phyloP scores from a whole-genome alignment of 139 green algal species.

The Chlamydomonas eustigma region DNA sequence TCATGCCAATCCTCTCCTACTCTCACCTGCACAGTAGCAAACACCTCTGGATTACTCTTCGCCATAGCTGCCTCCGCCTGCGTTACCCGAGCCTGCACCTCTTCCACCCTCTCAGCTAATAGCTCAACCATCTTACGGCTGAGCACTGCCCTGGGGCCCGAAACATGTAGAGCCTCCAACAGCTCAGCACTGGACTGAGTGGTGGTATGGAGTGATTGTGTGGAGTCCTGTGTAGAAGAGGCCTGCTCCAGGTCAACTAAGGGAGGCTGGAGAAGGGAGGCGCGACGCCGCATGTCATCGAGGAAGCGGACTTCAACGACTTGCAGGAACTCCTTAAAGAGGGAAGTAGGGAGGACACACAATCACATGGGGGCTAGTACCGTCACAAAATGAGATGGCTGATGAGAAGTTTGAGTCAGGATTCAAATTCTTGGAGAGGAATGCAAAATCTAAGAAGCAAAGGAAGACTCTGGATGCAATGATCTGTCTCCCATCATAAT shows the following conservation, averaged over 20 bases:
- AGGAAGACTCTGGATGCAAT: too few species aligned
- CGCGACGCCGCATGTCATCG: slow-evolving; percentile 70
- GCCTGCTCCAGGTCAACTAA: slow-evolving; percentile 16
- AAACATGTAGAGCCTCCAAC: slow-evolving; percentile 8
- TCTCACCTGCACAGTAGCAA: slow-evolving; percentile 35
- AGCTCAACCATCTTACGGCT: slow-evolving; percentile 11
- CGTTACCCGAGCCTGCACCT: slow-evolving; percentile 14
- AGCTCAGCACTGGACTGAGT: slow-evolving; percentile 14
- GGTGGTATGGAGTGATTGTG: background rate
- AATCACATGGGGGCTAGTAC: too few species aligned
- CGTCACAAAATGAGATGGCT: too few species aligned
- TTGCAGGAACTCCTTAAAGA: slow-evolving; percentile 56
- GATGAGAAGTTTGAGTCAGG: background rate
- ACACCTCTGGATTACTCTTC: slow-evolving; percentile 50
- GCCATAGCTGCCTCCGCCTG: slow-evolving; percentile 47
- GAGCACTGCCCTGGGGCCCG: background rate
- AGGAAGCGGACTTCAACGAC: slow-evolving; percentile 73
- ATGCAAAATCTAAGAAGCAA: too few species aligned
- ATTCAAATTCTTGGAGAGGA: too few species aligned
- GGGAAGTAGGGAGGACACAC: too few species aligned
- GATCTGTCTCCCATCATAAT: too few species aligned
- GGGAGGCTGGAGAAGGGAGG: slow-evolving; percentile 43
- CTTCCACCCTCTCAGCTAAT: slow-evolving; percentile 14
- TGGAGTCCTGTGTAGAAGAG: background rate
- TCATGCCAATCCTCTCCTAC: too few species aligned